Evolutionary conservation across 2,329 filamentous ascomycete genomes (phyloP).

Genomic region (Dactylellina drechsleri): DNA sequence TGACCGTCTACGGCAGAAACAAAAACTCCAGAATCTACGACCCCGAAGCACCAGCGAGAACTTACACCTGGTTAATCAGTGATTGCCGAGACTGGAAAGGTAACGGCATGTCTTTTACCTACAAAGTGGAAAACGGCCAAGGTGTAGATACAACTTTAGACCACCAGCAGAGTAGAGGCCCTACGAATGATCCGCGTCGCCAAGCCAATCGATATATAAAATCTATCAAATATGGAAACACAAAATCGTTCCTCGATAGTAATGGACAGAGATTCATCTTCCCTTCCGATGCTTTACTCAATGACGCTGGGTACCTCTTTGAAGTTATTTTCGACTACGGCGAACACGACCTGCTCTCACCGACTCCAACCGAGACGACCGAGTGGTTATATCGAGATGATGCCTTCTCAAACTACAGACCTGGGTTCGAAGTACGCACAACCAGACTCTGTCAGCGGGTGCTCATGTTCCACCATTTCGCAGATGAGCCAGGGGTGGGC

Average conservation of each 20-base stretch:
- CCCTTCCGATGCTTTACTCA: background rate
- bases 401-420: slow-evolving; percentile 58
- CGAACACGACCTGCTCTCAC: slow-evolving; percentile 58
- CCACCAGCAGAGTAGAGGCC: too few relatives aligned
- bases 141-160: too few relatives aligned
- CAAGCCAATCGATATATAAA: slow-evolving; percentile 47
- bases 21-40: too few relatives aligned
- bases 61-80: too few relatives aligned
- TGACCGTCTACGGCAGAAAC: too few relatives aligned
- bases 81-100: too few relatives aligned
- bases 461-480: slow-evolving; percentile 61
- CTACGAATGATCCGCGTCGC: too few relatives aligned
- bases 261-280: background rate
- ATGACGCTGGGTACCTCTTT: slow-evolving; percentile 59
- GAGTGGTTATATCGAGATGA: slow-evolving; percentile 58
- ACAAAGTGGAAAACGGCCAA: too few relatives aligned
- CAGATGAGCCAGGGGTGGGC: slow-evolving; percentile 48
- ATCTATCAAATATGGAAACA: slow-evolving; percentile 56
- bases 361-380: slow-evolving; percentile 41
- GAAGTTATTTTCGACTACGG: slow-evolving; percentile 61
- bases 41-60: too few relatives aligned
- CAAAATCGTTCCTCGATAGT: slow-evolving; percentile 8
- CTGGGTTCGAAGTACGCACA: slow-evolving; percentile 60
- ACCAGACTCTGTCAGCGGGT: slow-evolving; percentile 60
- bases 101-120: too few relatives aligned